Percentiles rank a stretch among this genome's conserved stretches.
Evolutionary conservation across 1,139 yeast species (phyloP).

Genomic region (Taphrina deformans): DNA sequence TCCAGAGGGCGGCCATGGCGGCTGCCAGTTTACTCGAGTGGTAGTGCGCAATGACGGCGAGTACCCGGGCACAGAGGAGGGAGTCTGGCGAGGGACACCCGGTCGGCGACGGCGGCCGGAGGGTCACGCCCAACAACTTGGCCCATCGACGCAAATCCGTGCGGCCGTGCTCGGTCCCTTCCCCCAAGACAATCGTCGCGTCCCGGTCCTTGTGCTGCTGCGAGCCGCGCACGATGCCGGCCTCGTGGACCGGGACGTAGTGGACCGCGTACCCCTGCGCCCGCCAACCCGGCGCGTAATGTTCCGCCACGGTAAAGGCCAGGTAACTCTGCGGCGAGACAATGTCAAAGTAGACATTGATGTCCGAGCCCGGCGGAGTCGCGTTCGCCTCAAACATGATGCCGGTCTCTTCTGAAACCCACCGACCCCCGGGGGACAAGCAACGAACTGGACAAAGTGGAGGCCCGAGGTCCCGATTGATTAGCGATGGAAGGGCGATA

Average conservation of each 20-base stretch:
- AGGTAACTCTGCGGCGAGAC: slow-evolving; percentile 15
- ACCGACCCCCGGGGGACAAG: no score
- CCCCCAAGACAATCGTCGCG: no score
- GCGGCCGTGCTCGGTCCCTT: no score
- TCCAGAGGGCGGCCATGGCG: slow-evolving; percentile 2
- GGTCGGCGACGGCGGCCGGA: not conserved
- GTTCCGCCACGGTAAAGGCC: slow-evolving; percentile 9
- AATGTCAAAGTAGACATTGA: slow-evolving; percentile 20
- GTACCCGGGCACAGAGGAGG: not conserved
- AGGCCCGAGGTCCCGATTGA: no score
- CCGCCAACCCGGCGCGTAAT: slow-evolving; percentile 7
- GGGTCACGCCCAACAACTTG: not conserved
- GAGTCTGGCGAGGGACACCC: not conserved
- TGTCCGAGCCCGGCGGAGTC: slow-evolving; percentile 4
- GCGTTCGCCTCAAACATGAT: slow-evolving; percentile 16
- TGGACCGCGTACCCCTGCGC: slow-evolving; percentile 16
- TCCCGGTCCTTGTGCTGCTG: not conserved
- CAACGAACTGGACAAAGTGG: no score
- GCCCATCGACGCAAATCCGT: slow-evolving; percentile 1
- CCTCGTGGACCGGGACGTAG: slow-evolving; percentile 16
- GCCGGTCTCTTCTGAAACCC: no score
- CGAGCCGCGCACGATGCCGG: slow-evolving; percentile 9
- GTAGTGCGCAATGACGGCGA: slow-evolving; percentile 13
- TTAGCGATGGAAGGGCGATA: no score
- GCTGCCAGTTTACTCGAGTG: slow-evolving; percentile 3